phyloP scores from a whole-genome alignment of 805 yeast species.

The Candida parachauliodes region DNA sequence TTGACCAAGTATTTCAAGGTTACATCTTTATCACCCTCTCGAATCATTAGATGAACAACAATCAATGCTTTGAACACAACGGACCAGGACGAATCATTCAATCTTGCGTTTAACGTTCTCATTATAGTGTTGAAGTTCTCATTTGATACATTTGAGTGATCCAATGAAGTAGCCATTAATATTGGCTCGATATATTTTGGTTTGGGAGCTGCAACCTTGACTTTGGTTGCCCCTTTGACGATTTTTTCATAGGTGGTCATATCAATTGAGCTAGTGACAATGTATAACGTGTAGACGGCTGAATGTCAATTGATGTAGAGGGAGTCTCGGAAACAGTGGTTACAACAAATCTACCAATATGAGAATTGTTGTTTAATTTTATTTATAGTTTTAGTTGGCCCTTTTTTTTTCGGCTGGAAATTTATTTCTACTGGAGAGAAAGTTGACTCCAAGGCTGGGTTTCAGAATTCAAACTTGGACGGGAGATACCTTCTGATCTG shows the following conservation, averaged over 20 bases:
- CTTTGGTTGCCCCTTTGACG: conserved; percentile 57
- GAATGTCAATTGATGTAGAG: too few species aligned
- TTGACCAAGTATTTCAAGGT: conserved; percentile 57
- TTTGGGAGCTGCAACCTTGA: conserved; percentile 92
- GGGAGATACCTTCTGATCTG: too few species aligned
- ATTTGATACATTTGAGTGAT: conserved; percentile 28
- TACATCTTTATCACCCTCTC: conserved; percentile 85
- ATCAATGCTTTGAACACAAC: conserved; percentile 82
- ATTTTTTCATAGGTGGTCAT: conserved; percentile 71
- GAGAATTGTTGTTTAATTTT: too few species aligned
- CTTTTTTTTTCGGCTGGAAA: too few species aligned
- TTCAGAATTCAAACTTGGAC: too few species aligned
- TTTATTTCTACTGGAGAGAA: too few species aligned
- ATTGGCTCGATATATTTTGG: conserved; percentile 95
- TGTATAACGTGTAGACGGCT: too few species aligned
- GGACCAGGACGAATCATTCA: conserved; percentile 86
- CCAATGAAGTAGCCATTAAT: conserved; percentile 60
- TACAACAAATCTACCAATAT: not conserved
- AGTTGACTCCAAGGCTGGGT: too few species aligned
- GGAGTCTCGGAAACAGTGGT: too few species aligned
- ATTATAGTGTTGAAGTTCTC: conserved; percentile 68
- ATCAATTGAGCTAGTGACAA: too few species aligned
- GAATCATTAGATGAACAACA: conserved; percentile 83
- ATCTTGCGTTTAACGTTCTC: conserved; percentile 55
- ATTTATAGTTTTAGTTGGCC: too few species aligned